These are phyloP conservation scores for Fonsecaea multimorphosa DNA, from an alignment of 2,329 filamentous ascomycete species.

Conservation along the genomic window DNA sequence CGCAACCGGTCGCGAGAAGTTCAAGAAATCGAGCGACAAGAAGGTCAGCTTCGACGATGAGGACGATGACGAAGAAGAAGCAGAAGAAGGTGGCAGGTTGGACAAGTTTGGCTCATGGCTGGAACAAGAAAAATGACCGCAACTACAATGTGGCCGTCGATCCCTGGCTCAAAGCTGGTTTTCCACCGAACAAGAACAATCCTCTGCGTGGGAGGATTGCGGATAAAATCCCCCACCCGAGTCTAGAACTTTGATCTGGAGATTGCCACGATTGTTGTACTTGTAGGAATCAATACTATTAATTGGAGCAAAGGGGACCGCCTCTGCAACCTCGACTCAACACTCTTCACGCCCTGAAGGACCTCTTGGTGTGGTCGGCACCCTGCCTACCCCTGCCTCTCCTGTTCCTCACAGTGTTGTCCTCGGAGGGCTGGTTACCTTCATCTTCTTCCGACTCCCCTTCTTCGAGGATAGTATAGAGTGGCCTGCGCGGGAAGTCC, in stretches of 20 bases:
- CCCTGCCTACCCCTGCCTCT: neutral
- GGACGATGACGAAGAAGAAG: constrained; percentile 54
- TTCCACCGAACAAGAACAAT: neutral
- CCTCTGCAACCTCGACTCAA: neutral
- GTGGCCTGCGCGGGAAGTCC: neutral
- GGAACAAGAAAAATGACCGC: constrained; percentile 46
- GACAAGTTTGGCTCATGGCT: constrained; percentile 59
- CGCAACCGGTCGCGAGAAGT: constrained; percentile 73
- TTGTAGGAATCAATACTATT: neutral
- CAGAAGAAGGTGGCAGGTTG: constrained; percentile 51
- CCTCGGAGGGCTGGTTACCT: neutral
- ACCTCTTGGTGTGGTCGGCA: neutral
- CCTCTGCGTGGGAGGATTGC: neutral
- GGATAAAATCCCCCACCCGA: neutral
- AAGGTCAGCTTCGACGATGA: constrained; percentile 53
- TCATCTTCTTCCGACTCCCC: neutral
- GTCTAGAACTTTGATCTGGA: neutral
- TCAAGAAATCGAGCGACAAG: constrained; percentile 67
- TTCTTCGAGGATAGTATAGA: neutral
- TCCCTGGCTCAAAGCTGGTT: neutral
- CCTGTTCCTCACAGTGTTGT: neutral
- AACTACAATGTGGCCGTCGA: neutral
- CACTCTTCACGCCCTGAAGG: neutral
- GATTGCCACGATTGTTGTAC: neutral
- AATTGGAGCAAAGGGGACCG: neutral